A percentile compares a stretch with the other conserved stretches of the same genome.
These are phyloP conservation scores for Trypanosoma boissoni DNA, from an alignment of 208 protist genomes.

Conservation along the genomic window DNA sequence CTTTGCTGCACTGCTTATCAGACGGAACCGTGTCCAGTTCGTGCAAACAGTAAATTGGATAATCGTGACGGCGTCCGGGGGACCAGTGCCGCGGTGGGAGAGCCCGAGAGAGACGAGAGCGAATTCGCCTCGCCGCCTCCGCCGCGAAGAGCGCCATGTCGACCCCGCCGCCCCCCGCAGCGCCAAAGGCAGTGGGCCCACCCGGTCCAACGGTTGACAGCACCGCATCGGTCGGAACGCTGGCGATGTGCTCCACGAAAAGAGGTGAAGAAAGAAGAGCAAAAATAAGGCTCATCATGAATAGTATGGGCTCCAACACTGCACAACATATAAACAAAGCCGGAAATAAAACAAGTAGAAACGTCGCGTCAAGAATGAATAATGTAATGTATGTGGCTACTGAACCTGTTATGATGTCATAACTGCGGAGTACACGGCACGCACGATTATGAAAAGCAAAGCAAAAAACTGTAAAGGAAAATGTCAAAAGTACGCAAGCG, in stretches of 20 bases:
- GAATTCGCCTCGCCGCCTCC: not conserved
- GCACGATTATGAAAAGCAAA: constrained; percentile 8
- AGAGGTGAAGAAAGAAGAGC: not conserved
- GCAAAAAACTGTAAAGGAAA: constrained; percentile 1
- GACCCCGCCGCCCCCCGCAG: not conserved
- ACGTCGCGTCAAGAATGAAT: constrained; percentile 17
- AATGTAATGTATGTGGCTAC: constrained; percentile 16
- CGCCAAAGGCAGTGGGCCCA: too few relatives aligned
- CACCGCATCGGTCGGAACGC: constrained; percentile 4
- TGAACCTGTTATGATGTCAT: constrained; percentile 13
- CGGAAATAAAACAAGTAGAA: constrained; percentile 16
- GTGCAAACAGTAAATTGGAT: constrained; percentile 11
- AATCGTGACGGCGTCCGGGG: not conserved
- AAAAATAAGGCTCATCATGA: constrained; percentile 4
- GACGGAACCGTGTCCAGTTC: not conserved
- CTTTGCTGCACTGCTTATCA: not conserved
- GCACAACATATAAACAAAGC: constrained; percentile 18
- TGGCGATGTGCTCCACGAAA: constrained; percentile 7
- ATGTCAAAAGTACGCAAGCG: constrained; percentile 2
- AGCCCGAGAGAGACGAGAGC: not conserved
- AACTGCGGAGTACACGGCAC: constrained; percentile 11
- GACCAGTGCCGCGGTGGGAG: constrained; percentile 14
- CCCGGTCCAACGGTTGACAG: not conserved
- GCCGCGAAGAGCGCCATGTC: not conserved
- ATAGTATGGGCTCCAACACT: constrained; percentile 20